Evolutionary conservation across 805 yeast species (phyloP), one percentile per base, ranked within the genome.

Genomic region (Kurtzmaniella fragi): DNA sequence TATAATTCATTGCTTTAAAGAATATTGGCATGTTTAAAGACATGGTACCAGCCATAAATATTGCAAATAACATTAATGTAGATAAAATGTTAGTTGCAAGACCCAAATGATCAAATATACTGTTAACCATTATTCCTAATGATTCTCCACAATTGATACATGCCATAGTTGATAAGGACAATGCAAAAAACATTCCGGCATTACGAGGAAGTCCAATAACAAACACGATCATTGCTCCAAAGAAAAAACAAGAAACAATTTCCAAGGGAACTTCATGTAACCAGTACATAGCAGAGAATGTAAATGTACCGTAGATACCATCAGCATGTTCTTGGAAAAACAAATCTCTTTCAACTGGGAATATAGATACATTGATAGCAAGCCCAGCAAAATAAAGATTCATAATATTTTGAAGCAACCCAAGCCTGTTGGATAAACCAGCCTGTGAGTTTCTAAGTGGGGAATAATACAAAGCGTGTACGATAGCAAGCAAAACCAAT

Each of bases 21-120:
- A 88, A 78, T 2, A 61, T 62, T 17, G 83, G 84, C 82, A 87
- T 77, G n/a, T 80, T 69, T 49, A 86, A 64, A 0, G 95, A 83
- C 80, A 88, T 71, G 9, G 89, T 65, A 3, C 96, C 96, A 1
- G 87, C 84, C 93, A 88, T 84, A 48, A 84, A 77, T 4, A 84
- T 77, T 5, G 91, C 93, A 36, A 86, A 62, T 2, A 87, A 77
- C 38, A 84, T 62, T 23, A 84, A 55, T 7, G 79, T 71, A 0
- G 90, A 75, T 28, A 88, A 78, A 3, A 84, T 61, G 54, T 84
- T 85, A 13, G 85, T 80, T 0, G 93, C 95, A 51, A 87, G 77
- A 0, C 95, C 95, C 26, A 87, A 74, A 50, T 87, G 88, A 35
- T 67, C 62, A 50, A 88, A 81, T 1, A 83, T 48, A 3, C 90